Base-by-base conservation (phyloP, 345 rosid species). In the Pseudoturritis turrita region DNA sequence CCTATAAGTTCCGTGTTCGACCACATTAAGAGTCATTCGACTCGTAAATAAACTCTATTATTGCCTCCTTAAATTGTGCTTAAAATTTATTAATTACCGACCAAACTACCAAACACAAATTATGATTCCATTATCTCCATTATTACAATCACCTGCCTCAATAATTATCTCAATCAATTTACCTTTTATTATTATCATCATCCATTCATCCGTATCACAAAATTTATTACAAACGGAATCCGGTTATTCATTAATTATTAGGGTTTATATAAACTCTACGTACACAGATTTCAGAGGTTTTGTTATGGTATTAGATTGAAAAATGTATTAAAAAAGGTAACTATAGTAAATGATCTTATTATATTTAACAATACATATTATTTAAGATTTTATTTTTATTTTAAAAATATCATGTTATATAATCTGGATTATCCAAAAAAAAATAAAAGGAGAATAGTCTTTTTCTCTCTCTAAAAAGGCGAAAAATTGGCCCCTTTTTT, bases 91-190 rank as follows among this genome's bases (percentile, higher is more conserved):
- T 73, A 59, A 74, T 74, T 74, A 74, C 68, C 63, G 55, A 59
- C 68, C 73, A 60, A 57, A 33, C 10, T 58, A 74, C 73, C 68
- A 67, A 74, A 67, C 55, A 66, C 49, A 46, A 39, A 59, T 68
- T 50, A 74, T 74, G 61, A 36, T 65, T 37, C 59, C 51, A 56
- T 64, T 73, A 49, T 66, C 50, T 67, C 78, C 56, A 68, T 68
- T 52, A 75, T 68, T 53, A 44, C 74, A 53, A 61, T 58, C 28
- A 68, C 69, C 59, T 23, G 45, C 70, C 13, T 54, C 44, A 41
- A 75, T 75, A 35, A 62, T 68, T 28, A 44, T 54, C 45, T 44
- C 65, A 43, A 52, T 68, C 56, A 49, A 10, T 14, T 56, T 29
- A 49, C n/a, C 59, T 29, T 65, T 61, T 17, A 12, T 19, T 19